These are phyloP conservation scores for Drechslerella dactyloides DNA, from an alignment of 2,329 filamentous ascomycete genomes.

Conservation along the genomic window DNA sequence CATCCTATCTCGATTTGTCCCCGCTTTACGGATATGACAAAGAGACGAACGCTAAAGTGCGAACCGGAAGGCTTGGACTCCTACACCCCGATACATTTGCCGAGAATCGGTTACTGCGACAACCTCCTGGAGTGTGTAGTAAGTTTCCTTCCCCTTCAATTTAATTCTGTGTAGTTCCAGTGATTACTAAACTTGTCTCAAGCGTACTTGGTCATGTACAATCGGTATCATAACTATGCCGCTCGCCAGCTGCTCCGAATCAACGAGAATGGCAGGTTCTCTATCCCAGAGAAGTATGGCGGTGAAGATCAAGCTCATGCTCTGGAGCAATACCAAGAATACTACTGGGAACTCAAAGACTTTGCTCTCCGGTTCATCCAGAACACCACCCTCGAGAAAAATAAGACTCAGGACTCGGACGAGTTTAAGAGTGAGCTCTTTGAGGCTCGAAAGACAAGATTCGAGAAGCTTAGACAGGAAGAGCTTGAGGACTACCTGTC, in stretches of 20 bases:
- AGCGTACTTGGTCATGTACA: conserved; percentile 68
- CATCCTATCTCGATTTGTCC: conserved; percentile 75
- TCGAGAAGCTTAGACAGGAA: conserved; percentile 27
- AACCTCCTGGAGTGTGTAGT: conserved; percentile 72
- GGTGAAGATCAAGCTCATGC: conserved; percentile 58
- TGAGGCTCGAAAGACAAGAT: conserved; percentile 14
- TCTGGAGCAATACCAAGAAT: conserved; percentile 58
- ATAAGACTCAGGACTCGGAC: conserved; percentile 24
- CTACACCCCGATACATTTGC: conserved; percentile 75
- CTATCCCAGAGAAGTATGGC: conserved; percentile 57
- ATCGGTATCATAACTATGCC: conserved; percentile 73
- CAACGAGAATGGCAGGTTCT: conserved; percentile 71
- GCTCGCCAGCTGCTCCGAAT: conserved; percentile 69
- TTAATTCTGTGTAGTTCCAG: neutral
- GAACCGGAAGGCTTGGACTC: conserved; percentile 70
- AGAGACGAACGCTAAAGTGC: conserved; percentile 68
- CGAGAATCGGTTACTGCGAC: conserved; percentile 69
- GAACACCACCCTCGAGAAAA: conserved; percentile 30
- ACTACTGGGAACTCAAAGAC: conserved; percentile 54
- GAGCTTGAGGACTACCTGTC: conserved; percentile 33
- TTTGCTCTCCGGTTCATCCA: conserved; percentile 42
- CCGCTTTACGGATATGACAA: conserved; percentile 74
- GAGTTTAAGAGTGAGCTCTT: conserved; percentile 39
- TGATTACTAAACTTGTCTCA: neutral
- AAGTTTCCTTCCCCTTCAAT: conserved; percentile 56